Conservation (phyloP, 768 basidiomycete species). For the Candolleomyces eurysporus region DNA sequence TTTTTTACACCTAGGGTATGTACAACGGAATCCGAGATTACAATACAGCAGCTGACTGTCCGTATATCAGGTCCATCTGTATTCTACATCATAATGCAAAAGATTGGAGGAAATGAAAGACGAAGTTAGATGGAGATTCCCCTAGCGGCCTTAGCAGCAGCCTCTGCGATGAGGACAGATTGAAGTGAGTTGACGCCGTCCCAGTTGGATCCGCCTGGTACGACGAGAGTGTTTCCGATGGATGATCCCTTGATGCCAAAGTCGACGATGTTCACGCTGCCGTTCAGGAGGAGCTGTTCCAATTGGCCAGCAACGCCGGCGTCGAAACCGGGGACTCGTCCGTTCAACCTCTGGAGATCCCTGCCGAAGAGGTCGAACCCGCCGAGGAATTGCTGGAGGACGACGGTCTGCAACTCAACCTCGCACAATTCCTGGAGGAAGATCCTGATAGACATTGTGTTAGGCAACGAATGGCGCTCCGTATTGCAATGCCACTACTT, state of each 20-base stretch:
- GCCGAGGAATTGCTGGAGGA: conserved; percentile 33
- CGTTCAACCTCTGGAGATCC: conserved; percentile 28
- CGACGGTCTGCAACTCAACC: conserved; percentile 34
- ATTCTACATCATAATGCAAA: background rate
- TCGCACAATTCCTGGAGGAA: conserved; percentile 33
- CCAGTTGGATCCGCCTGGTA: conserved; percentile 43
- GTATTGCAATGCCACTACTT: conserved; percentile 2
- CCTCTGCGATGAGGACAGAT: background rate
- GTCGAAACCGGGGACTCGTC: conserved; percentile 33
- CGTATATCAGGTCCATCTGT: background rate
- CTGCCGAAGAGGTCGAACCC: conserved; percentile 26
- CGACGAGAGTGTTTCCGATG: conserved; percentile 32
- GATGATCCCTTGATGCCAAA: conserved; percentile 32
- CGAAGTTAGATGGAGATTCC: background rate
- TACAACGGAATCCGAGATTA: background rate
- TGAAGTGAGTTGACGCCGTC: conserved; percentile 19
- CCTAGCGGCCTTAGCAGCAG: background rate
- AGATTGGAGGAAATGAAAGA: background rate
- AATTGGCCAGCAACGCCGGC: conserved; percentile 26
- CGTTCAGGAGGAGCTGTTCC: conserved; percentile 23
- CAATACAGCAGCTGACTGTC: background rate
- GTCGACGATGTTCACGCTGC: conserved; percentile 28
- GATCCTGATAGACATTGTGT: conserved; percentile 19
- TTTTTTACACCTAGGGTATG: background rate
- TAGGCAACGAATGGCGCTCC: background rate